Base-by-base conservation (phyloP, 768 basidiomycete species). In the Saitozyma podzolica region DNA sequence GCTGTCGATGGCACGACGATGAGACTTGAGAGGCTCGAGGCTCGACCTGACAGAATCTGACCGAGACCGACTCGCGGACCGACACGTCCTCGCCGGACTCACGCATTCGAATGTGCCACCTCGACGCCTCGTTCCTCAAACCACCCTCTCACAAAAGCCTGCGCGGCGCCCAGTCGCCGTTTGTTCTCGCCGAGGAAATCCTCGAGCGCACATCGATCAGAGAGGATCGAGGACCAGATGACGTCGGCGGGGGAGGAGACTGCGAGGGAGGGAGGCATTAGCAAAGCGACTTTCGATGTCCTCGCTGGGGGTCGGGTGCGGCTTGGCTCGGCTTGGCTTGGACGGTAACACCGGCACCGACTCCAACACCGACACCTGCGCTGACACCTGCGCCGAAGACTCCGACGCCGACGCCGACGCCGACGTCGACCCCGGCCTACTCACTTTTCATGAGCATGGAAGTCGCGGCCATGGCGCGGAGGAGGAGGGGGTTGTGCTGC, bases 361-460 rank as follows among this genome's bases (percentile, higher is more conserved):
- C 29, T 29, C 29, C 29, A 29, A 29, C 29, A 5, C 29, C 29
- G 29, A 29, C 29, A 29, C 29, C 29, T 29, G 2, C 29, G 29
- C 29, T 5, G 29, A 29, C 29, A n/a, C n/a, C n/a, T n/a, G n/a
- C n/a, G n/a, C n/a, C n/a, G n/a, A n/a, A n/a, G 29, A 29, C 29
- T 29, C 29, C 29, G 5, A 29, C 29, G 29, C 29, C 29, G 29
- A 29, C 29, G 5, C 29, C 29, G 2, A 2, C 29, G 29, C 29
- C 29, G 29, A 29, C 29, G 5, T 5, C 29, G 29, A 29, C 5
- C 29, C 29, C 29, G 29, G 29, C 6, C 50, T 50, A 62, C 65
- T 63, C 54, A 65, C 76, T 73, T 61, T 78, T 78, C 75, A 78
- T 76, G 13, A 76, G 65, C 72, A 78, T 72, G 13, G 75, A 72